A percentile compares a stretch with the other conserved stretches of the same genome.
These are phyloP conservation scores for Fusarium pseudoanthophilum DNA, from an alignment of 2,329 filamentous ascomycete genomes.

Conservation along the genomic window DNA sequence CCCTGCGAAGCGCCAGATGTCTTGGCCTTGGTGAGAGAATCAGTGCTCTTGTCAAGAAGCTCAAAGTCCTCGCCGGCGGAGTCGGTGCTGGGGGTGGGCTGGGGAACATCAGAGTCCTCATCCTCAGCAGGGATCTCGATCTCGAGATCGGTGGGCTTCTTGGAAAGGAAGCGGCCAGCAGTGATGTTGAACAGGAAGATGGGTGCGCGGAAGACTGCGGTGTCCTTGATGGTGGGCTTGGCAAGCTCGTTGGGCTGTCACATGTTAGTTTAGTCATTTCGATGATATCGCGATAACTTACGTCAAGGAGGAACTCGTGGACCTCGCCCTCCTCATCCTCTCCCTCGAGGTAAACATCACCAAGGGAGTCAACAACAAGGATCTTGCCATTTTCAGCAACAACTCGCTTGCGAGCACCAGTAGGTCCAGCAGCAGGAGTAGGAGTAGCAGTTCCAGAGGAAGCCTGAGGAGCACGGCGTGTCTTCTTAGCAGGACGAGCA, in stretches of 20 bases:
- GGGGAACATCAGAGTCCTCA: conserved; percentile 60
- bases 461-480: conserved; percentile 52
- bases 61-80: conserved; percentile 71
- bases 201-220: conserved; percentile 82
- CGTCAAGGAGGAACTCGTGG: conserved; percentile 87
- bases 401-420: conserved; percentile 85
- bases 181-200: conserved; percentile 73
- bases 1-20: conserved; percentile 58
- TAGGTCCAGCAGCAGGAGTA: conserved; percentile 61
- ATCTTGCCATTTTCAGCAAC: conserved; percentile 96
- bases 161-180: conserved; percentile 61
- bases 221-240: conserved; percentile 81
- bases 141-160: conserved; percentile 50
- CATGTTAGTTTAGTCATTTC: conserved; percentile 25
- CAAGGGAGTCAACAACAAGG: conserved; percentile 88
- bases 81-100: conserved; percentile 66
- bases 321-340: conserved; percentile 86
- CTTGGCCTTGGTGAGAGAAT: conserved; percentile 64
- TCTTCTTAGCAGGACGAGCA: conserved; percentile 62
- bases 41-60: conserved; percentile 69
- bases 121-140: conserved; percentile 55
- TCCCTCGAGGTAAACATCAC: conserved; percentile 95
- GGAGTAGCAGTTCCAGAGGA: conserved; percentile 59
- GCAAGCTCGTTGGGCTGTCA: conserved; percentile 80
- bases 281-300: conserved; percentile 59